A percentile compares a stretch with the other conserved stretches of the same genome.
Conservation (phyloP, 179 eudicot species). For the Beta macrorhiza region DNA sequence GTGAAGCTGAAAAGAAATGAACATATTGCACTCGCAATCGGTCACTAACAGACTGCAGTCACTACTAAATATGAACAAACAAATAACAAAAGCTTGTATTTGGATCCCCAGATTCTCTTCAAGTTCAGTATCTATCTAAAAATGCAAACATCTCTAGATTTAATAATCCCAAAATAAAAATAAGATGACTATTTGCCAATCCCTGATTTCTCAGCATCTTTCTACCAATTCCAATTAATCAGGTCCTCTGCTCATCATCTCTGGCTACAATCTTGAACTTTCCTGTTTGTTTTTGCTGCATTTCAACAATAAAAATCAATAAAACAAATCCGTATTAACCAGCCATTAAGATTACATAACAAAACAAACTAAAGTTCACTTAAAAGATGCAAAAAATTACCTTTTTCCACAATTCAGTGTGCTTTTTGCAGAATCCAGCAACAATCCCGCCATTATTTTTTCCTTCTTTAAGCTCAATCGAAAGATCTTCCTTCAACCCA, state of each 20-base stretch:
- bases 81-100: neutral
- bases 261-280: conserved; percentile 93
- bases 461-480: conserved; percentile 73
- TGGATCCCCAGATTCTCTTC: neutral
- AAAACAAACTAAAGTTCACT: neutral
- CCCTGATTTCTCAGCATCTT: conserved; percentile 3
- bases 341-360: neutral
- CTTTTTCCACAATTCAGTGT: conserved; percentile 76
- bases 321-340: neutral
- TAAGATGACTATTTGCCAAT: neutral
- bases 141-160: neutral
- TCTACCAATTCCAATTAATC: neutral
- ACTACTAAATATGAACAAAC: neutral
- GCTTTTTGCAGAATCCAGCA: conserved; percentile 70
- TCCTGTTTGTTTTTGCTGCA: conserved; percentile 83
- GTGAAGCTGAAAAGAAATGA: neutral
- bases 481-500: conserved; percentile 72
- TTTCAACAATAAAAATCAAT: conserved; percentile 25
- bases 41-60: neutral
- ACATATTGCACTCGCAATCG: neutral
- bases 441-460: conserved; percentile 59
- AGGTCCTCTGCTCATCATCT: conserved; percentile 22
- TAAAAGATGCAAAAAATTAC: conserved; percentile 20
- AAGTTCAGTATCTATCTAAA: neutral
- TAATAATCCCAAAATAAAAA: neutral